These are phyloP conservation scores for Calonectria honghensis DNA, from an alignment of 2,329 filamentous ascomycete genomes.

Conservation along the genomic window DNA sequence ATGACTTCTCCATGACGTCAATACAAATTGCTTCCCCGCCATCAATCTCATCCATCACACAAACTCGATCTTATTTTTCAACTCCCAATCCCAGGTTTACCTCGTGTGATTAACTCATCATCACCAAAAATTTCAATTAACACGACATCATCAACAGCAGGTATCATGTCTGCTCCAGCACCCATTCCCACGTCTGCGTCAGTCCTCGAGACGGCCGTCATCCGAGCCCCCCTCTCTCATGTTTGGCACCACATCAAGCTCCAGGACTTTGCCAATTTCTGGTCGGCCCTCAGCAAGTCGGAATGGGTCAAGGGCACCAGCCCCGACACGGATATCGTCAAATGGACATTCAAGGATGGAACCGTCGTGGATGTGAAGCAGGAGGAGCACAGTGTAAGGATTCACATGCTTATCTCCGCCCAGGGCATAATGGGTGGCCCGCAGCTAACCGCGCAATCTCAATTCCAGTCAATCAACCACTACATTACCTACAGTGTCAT, in stretches of 20 bases:
- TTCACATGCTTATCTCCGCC: not conserved
- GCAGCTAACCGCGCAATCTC: not conserved
- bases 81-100: not conserved
- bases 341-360: constrained; percentile 83
- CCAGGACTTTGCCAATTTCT: constrained; percentile 80
- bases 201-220: constrained; percentile 80
- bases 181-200: constrained; percentile 79
- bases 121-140: not conserved
- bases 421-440: not conserved
- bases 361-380: constrained; percentile 83
- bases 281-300: constrained; percentile 76
- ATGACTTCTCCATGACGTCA: constrained; percentile 31
- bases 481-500: constrained; percentile 86
- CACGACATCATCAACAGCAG: not conserved
- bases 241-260: constrained; percentile 87
- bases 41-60: not conserved
- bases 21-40: constrained; percentile 24
- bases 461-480: constrained; percentile 78
- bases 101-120: not conserved
- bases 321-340: constrained; percentile 80
- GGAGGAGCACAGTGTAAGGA: constrained; percentile 81
- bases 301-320: constrained; percentile 78
- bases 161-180: constrained; percentile 49
- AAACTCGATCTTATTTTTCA: not conserved
- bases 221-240: constrained; percentile 78